These are phyloP conservation scores for Irpex rosettiformis DNA, from an alignment of 1,284 basidiomycete genomes.

Conservation along the genomic window DNA sequence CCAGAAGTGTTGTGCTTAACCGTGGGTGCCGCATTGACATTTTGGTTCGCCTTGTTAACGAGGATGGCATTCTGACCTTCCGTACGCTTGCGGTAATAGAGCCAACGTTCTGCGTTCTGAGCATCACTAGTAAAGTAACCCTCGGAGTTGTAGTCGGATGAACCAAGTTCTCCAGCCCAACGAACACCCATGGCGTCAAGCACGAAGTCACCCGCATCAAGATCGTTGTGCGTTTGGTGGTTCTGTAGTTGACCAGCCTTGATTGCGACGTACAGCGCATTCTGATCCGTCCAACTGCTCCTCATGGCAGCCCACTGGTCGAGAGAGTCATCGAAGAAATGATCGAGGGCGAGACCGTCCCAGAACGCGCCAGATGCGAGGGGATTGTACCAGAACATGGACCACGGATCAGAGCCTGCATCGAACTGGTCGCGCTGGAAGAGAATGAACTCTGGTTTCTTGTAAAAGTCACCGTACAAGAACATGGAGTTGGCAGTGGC, in stretches of 20 bases:
- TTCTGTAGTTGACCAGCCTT: constrained; percentile 79
- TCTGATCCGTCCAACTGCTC: constrained; percentile 87
- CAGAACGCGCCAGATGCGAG: constrained; percentile 85
- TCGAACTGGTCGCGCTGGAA: constrained; percentile 94
- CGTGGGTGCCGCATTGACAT: constrained; percentile 69
- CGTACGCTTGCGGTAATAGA: constrained; percentile 94
- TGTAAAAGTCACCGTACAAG: constrained; percentile 67
- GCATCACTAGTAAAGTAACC: constrained; percentile 72
- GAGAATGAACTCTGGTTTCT: constrained; percentile 73
- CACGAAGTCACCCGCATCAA: constrained; percentile 93
- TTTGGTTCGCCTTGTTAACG: constrained; percentile 79
- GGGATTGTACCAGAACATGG: constrained; percentile 98
- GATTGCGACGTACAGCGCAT: constrained; percentile 82
- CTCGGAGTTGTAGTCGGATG: constrained; percentile 75
- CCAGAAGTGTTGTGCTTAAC: constrained; percentile 55
- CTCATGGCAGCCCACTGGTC: constrained; percentile 92
- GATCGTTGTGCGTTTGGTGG: constrained; percentile 92
- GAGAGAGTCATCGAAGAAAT: constrained; percentile 67
- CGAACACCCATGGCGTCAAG: constrained; percentile 92
- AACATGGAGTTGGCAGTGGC: constrained; percentile 77
- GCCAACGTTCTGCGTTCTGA: constrained; percentile 75
- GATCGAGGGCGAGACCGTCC: constrained; percentile 82
- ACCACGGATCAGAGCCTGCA: constrained; percentile 80
- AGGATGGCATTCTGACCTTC: constrained; percentile 96
- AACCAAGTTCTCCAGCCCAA: constrained; percentile 95